These are phyloP conservation scores for Ormosia semicastrata DNA, from an alignment of 306 rosid genomes.

Conservation along the genomic window DNA sequence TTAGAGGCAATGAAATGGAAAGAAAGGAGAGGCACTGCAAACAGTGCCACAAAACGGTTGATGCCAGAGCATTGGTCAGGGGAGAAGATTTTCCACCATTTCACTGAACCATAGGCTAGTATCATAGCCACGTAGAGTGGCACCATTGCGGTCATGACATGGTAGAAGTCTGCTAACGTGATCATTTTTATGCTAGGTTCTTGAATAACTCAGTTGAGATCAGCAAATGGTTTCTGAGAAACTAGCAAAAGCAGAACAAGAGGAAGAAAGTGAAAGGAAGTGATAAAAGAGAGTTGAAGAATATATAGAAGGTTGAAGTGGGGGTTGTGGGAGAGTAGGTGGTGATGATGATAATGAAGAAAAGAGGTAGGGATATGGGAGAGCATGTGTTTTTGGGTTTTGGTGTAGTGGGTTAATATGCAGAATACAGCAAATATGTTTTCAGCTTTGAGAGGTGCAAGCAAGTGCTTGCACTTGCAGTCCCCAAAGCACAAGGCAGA, in stretches of 20 bases:
- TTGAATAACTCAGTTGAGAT: background rate
- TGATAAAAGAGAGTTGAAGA: background rate
- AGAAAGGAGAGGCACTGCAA: constrained; percentile 90
- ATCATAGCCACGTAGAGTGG: constrained; percentile 94
- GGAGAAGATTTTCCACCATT: constrained; percentile 96
- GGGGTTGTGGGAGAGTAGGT: background rate
- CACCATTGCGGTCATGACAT: constrained; percentile 94
- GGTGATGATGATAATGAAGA: constrained; percentile 38
- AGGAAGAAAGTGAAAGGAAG: background rate
- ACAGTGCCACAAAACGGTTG: constrained; percentile 89
- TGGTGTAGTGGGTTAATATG: constrained; percentile 43
- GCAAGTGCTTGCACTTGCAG: constrained; percentile 55
- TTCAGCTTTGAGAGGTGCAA: constrained; percentile 64
- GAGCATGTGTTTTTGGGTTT: constrained; percentile 65
- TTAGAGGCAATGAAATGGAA: constrained; percentile 88
- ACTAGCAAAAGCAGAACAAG: background rate
- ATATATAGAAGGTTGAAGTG: constrained; percentile 23
- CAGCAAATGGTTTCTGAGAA: background rate
- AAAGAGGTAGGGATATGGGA: constrained; percentile 31
- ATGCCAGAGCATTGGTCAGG: constrained; percentile 96
- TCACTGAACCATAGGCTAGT: constrained; percentile 89
- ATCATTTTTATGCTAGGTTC: constrained; percentile 48
- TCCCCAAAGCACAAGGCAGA: constrained; percentile 52
- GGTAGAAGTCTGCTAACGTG: constrained; percentile 72
- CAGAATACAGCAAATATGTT: constrained; percentile 38